Percentiles rank a stretch among this genome's conserved stretches.
phyloP scores from a whole-genome alignment of 1,284 basidiomycete genomes.

The Pseudozyma pruni region DNA sequence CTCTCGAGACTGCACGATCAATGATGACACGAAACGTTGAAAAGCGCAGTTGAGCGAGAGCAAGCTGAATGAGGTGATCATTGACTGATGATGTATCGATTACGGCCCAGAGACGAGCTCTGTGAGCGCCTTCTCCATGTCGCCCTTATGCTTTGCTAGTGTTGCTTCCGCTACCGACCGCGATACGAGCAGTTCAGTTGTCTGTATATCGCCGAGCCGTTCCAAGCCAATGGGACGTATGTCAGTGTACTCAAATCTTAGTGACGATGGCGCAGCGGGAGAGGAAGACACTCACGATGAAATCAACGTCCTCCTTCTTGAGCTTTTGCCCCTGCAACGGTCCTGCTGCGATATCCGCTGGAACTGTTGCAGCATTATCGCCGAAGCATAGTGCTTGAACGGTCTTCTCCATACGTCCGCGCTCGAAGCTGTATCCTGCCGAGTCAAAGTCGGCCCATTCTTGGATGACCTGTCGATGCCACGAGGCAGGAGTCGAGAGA shows the following conservation, averaged over 20 bases:
- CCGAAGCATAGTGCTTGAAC: constrained; percentile 59
- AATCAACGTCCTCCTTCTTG: constrained; percentile 56
- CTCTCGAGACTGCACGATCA: too few species aligned
- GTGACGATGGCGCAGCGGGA: too few species aligned
- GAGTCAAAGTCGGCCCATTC: constrained; percentile 64
- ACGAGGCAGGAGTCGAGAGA: neutral
- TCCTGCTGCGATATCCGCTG: constrained; percentile 35
- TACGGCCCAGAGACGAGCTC: constrained; percentile 32
- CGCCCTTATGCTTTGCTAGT: constrained; percentile 46
- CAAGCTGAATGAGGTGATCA: neutral
- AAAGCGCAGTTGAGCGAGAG: neutral
- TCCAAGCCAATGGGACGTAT: neutral
- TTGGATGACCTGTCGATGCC: constrained; percentile 55
- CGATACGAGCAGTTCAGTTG: constrained; percentile 41
- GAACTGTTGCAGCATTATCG: constrained; percentile 43
- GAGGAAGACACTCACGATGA: constrained; percentile 46
- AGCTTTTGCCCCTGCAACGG: constrained; percentile 53
- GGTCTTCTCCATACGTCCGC: constrained; percentile 60
- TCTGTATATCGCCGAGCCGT: constrained; percentile 1
- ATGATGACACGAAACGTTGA: too few species aligned
- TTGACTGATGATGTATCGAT: constrained; percentile 1
- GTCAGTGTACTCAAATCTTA: too few species aligned
- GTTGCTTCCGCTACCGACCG: constrained; percentile 42
- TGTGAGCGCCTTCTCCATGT: constrained; percentile 42
- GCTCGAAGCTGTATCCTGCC: constrained; percentile 60